phyloP scores from a whole-genome alignment of 2,329 filamentous ascomycete genomes.

The Byssoonygena ceratinophila region DNA sequence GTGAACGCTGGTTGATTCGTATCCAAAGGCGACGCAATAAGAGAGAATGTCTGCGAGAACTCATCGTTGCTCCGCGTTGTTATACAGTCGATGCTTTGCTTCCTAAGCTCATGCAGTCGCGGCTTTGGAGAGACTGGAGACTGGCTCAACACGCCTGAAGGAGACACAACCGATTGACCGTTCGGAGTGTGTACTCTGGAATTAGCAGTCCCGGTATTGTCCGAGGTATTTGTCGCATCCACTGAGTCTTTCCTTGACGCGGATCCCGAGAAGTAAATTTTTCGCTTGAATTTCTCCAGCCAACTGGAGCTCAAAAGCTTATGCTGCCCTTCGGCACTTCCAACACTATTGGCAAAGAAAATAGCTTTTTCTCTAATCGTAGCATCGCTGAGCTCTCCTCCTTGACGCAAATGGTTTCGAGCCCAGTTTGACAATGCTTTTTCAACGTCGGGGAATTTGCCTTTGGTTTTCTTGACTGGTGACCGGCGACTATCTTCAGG shows the following conservation, averaged over 20 bases:
- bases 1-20: constrained; percentile 59
- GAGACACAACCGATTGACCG: constrained; percentile 63
- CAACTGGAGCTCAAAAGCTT: constrained; percentile 64
- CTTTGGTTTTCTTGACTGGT: constrained; percentile 70
- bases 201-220: constrained; percentile 48
- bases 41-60: constrained; percentile 56
- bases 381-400: constrained; percentile 63
- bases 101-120: constrained; percentile 59
- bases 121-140: constrained; percentile 61
- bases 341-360: constrained; percentile 66
- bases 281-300: constrained; percentile 94
- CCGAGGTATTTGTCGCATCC: constrained; percentile 54
- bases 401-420: constrained; percentile 66
- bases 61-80: constrained; percentile 48
- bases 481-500: constrained; percentile 68
- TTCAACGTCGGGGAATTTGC: constrained; percentile 83
- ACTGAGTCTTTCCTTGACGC: constrained; percentile 45
- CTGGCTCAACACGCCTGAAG: constrained; percentile 53
- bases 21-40: constrained; percentile 56
- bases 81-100: constrained; percentile 47
- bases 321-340: constrained; percentile 58
- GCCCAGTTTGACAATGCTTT: constrained; percentile 81
- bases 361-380: constrained; percentile 74
- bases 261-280: constrained; percentile 54
- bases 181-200: constrained; percentile 52